Evolutionary conservation across 257 asterid genomes (phyloP).

Genomic region (Paraleonurus japonicus): DNA sequence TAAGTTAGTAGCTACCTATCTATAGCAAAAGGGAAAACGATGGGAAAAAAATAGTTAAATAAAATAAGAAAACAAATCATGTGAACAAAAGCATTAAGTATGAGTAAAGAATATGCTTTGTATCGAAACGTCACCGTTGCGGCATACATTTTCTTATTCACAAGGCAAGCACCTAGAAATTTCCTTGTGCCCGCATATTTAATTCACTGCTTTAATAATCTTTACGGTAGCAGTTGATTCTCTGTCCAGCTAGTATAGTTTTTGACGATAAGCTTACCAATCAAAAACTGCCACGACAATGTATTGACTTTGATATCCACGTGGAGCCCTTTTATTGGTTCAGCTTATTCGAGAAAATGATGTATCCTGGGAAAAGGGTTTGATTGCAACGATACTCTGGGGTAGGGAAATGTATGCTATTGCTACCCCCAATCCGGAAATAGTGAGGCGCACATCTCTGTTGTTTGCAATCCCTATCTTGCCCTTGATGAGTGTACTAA

Average conservation of each 20-base stretch:
- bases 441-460: neutral
- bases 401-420: neutral
- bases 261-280: neutral
- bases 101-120: constrained; percentile 39
- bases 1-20: too few relatives aligned
- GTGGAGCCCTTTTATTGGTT: constrained; percentile 13
- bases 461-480: neutral
- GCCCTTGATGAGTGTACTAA: neutral
- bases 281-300: constrained; percentile 1
- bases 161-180: constrained; percentile 38
- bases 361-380: neutral
- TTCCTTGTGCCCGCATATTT: constrained; percentile 21
- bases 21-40: neutral
- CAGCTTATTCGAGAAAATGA: neutral
- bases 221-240: neutral
- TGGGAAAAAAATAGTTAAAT: neutral
- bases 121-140: constrained; percentile 21
- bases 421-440: too few relatives aligned
- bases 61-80: neutral
- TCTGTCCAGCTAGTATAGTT: neutral
- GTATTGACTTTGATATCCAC: neutral
- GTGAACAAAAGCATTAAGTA: constrained; percentile 11
- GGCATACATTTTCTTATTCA: neutral
- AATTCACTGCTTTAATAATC: neutral
- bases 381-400: neutral